Evolutionary conservation across 441 rosid genomes (phyloP), one percentile per base, ranked within the genome.

Genomic region (Mallotus repandus): DNA sequence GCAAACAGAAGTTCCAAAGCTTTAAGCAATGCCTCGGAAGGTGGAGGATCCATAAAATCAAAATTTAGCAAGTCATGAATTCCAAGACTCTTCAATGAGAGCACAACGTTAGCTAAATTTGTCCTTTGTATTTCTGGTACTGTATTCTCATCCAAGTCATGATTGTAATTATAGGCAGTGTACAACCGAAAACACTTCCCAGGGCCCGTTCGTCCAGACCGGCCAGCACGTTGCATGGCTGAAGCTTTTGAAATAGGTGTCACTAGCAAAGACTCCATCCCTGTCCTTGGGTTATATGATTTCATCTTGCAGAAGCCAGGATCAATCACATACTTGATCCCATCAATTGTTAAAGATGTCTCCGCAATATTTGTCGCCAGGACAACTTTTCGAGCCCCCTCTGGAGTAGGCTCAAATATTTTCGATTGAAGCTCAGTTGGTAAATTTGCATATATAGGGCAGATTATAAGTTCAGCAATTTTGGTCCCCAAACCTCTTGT

Each of bases 41-140:
- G 97, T 21, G 99, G 99, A 71, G 97, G 97, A 63, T 96, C 99
- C 97, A 96, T 96, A 69, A 96, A 96, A 80, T 96, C 99, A 80
- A 96, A 96, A 85, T 92, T 86, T 52, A 96, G 56, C 58, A 93
- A 78, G 84, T 96, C 98, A 69, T 92, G 94, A 77, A 96, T 96
- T 66, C 98, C 99, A 75, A 96, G 97, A 86, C 99, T 96, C 90
- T 96, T 96, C 74, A 96, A 87, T 69, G 88, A 73, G 63, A 96
- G 96, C 48, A 96, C 99, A 71, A 96, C 97, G 77, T 86, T 91
- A 60, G 99, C 97, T 73, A 96, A 91, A 78, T 96, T 91, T 18
- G 99, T 91, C 70, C 99, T 86, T 62, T 93, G 99, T 78, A 96
- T 88, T 86, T 96, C 97, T 13, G 99, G 97, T 65, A 93, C 84